These are phyloP conservation scores for Meredithiella fracta DNA, from an alignment of 2,329 filamentous ascomycete genomes.

Conservation along the genomic window DNA sequence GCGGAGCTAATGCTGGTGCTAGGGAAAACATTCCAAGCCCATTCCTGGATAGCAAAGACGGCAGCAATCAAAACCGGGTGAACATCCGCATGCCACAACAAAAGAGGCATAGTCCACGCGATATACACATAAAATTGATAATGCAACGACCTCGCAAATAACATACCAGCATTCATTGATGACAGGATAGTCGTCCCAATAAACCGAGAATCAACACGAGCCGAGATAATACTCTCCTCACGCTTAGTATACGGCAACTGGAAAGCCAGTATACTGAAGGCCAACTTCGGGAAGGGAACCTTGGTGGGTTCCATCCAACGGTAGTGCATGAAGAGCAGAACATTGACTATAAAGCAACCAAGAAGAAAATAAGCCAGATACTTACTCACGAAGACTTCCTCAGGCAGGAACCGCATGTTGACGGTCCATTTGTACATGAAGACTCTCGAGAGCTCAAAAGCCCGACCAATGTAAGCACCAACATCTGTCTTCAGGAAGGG, in stretches of 20 bases:
- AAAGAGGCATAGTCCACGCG: slow-evolving; percentile 73
- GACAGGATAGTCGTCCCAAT: slow-evolving; percentile 62
- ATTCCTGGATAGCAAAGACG: slow-evolving; percentile 68
- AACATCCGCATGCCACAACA: slow-evolving; percentile 63
- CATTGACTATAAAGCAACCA: slow-evolving; percentile 44
- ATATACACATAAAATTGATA: slow-evolving; percentile 94
- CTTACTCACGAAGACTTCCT: slow-evolving; percentile 56
- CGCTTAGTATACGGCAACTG: slow-evolving; percentile 29
- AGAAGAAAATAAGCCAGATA: slow-evolving; percentile 54
- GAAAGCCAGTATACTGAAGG: slow-evolving; percentile 27
- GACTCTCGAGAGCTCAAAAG: slow-evolving; percentile 79
- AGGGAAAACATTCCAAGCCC: slow-evolving; percentile 90
- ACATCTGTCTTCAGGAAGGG: slow-evolving; percentile 56
- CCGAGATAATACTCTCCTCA: slow-evolving; percentile 41
- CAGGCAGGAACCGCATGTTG: slow-evolving; percentile 92
- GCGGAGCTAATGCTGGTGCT: slow-evolving; percentile 43
- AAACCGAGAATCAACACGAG: slow-evolving; percentile 51
- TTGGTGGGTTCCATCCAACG: slow-evolving; percentile 58
- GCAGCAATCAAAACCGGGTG: slow-evolving; percentile 50
- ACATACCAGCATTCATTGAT: slow-evolving; percentile 60
- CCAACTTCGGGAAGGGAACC: slow-evolving; percentile 39
- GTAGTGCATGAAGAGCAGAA: slow-evolving; percentile 47
- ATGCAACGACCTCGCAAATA: slow-evolving; percentile 77
- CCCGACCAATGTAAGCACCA: slow-evolving; percentile 57
- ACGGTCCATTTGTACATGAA: slow-evolving; percentile 98